A percentile compares a stretch with the other conserved stretches of the same genome.
Conservation (phyloP, 441 rosid genomes). For the Adansonia grandidieri region DNA sequence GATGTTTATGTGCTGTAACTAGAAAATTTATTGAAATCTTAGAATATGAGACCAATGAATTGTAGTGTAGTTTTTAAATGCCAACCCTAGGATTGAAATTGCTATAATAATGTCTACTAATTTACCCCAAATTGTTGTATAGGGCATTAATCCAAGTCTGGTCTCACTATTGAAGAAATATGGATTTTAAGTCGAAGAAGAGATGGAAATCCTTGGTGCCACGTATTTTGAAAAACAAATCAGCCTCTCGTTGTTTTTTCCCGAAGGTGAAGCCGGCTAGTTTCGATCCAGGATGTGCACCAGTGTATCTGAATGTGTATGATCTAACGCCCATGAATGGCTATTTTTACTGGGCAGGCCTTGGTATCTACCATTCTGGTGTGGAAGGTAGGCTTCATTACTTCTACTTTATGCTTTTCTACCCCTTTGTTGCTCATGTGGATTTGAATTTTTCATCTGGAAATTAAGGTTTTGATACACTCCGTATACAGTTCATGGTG, state of each 20-base stretch:
- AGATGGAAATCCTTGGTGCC: conserved; percentile 58
- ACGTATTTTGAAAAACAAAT: conserved; percentile 53
- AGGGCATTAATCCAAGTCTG: conserved; percentile 38
- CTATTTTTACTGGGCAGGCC: conserved; percentile 78
- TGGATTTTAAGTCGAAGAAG: conserved; percentile 56
- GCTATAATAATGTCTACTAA: conserved; percentile 18
- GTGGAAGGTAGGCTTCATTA: conserved; percentile 55
- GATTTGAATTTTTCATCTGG: not conserved
- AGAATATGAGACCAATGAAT: not conserved
- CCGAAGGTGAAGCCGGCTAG: conserved; percentile 54
- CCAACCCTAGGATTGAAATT: not conserved
- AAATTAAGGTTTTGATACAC: conserved; percentile 7
- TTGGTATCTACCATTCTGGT: conserved; percentile 77
- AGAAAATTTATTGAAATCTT: not conserved
- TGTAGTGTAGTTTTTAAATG: not conserved
- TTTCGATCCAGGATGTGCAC: conserved; percentile 51
- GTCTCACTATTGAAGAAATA: conserved; percentile 36
- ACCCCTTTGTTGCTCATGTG: no score
- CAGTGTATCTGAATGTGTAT: conserved; percentile 75
- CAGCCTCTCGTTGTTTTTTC: conserved; percentile 59
- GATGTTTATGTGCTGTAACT: not conserved
- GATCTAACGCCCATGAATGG: conserved; percentile 77
- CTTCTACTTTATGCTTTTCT: conserved; percentile 7
- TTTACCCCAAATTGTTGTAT: conserved; percentile 43
- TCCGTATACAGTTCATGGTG: conserved; percentile 55